Percentiles rank a stretch among this genome's conserved stretches.
Conservation (phyloP, 345 rosid species). For the Bretschneidera sinensis region DNA sequence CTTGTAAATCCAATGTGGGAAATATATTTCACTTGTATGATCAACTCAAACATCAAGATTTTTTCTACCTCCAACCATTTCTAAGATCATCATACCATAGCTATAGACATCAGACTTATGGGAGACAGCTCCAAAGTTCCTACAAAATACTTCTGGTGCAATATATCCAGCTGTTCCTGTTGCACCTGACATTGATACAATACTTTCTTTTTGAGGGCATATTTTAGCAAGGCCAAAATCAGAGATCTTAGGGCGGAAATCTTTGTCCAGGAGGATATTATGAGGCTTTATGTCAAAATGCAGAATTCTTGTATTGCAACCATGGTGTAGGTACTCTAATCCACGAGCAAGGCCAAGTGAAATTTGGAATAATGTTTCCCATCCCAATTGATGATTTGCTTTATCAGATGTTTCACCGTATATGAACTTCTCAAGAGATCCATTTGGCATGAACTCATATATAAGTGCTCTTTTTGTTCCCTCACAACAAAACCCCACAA, state of each 20-base stretch:
- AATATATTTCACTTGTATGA: constrained; percentile 23
- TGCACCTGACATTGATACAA: constrained; percentile 23
- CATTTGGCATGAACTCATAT: constrained; percentile 33
- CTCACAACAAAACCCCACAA: constrained; percentile 36
- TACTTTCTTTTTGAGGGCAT: constrained; percentile 28
- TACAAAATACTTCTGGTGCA: constrained; percentile 37
- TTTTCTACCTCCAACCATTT: constrained; percentile 32
- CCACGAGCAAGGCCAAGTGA: constrained; percentile 38
- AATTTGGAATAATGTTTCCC: constrained; percentile 19
- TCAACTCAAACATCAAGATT: constrained; percentile 8
- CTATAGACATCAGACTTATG: constrained; percentile 46
- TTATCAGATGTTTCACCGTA: neutral
- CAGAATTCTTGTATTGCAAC: constrained; percentile 44
- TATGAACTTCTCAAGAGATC: constrained; percentile 33
- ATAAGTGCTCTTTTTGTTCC: constrained; percentile 31
- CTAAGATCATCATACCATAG: constrained; percentile 42
- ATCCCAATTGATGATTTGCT: no score
- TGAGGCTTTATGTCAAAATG: constrained; percentile 50
- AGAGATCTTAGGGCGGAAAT: constrained; percentile 30
- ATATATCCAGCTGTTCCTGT: constrained; percentile 48
- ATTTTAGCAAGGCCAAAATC: constrained; percentile 48
- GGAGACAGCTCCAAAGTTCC: constrained; percentile 29
- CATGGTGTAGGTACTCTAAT: constrained; percentile 44
- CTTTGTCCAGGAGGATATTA: no score
- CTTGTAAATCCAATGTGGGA: constrained; percentile 29